Percentiles rank a stretch among this genome's conserved stretches.
Evolutionary conservation across 2,329 filamentous ascomycete species (phyloP).

Genomic region (Domatiomyces globalis): DNA sequence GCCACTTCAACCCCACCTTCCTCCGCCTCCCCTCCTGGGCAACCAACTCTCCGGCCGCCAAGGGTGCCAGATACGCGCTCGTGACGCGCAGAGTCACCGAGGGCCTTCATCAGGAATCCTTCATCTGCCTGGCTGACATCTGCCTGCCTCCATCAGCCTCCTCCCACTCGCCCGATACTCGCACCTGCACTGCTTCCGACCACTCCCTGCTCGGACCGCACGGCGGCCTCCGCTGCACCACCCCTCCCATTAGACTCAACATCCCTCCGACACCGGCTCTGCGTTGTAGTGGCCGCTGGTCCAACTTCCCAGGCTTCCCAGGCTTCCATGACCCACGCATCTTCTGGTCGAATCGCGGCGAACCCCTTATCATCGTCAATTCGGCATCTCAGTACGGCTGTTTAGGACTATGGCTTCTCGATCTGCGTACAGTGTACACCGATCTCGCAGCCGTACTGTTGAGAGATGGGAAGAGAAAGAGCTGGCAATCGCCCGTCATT

Average conservation of each 20-base stretch:
- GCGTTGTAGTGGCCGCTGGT: slow-evolving; percentile 22
- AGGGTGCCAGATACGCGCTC: slow-evolving; percentile 25
- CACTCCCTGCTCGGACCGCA: slow-evolving; percentile 20
- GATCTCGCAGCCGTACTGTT: slow-evolving; percentile 4
- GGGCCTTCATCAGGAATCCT: slow-evolving; percentile 25
- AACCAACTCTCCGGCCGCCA: slow-evolving; percentile 4
- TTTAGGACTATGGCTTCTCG: slow-evolving; percentile 23
- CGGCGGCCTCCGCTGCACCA: slow-evolving; percentile 25
- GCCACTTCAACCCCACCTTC: slow-evolving; percentile 27
- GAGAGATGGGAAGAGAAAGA: not conserved
- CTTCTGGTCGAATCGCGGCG: slow-evolving; percentile 28
- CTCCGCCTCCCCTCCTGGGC: slow-evolving; percentile 27
- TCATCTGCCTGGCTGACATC: slow-evolving; percentile 28
- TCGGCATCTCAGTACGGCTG: slow-evolving; percentile 23
- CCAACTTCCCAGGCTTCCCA: slow-evolving; percentile 25
- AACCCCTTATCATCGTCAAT: slow-evolving; percentile 27
- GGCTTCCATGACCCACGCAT: slow-evolving; percentile 30
- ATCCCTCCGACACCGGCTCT: slow-evolving; percentile 28
- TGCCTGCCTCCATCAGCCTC: slow-evolving; percentile 18
- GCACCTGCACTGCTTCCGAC: slow-evolving; percentile 22
- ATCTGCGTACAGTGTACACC: slow-evolving; percentile 18
- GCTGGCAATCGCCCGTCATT: slow-evolving; percentile 12
- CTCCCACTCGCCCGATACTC: slow-evolving; percentile 12
- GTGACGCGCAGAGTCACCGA: slow-evolving; percentile 25
- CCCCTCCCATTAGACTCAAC: slow-evolving; percentile 21